phyloP scores from a whole-genome alignment of 2,329 filamentous ascomycete genomes.

The Cladosporium halotolerans region DNA sequence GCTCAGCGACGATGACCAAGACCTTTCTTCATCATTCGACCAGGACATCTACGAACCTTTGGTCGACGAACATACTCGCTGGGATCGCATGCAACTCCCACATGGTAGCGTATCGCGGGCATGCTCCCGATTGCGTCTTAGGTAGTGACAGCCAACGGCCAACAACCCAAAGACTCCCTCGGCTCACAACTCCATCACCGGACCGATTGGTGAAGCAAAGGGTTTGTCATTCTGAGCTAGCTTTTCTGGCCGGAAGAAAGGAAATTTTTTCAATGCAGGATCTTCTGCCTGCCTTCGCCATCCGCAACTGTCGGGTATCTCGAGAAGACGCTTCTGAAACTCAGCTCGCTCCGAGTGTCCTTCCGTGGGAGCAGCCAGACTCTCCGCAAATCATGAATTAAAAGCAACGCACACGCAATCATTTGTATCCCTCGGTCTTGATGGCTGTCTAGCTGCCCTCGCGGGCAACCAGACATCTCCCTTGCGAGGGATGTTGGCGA shows the following conservation, averaged over 20 bases:
- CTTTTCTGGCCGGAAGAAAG: conserved; percentile 3
- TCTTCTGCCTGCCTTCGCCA: conserved; percentile 8
- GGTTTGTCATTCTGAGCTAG: conserved; percentile 10
- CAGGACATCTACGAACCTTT: too few relatives aligned
- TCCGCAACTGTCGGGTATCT: conserved; percentile 11
- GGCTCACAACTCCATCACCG: too few relatives aligned
- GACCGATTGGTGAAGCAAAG: too few relatives aligned
- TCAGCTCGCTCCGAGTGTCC: conserved; percentile 9
- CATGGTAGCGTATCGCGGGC: neutral
- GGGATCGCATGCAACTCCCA: too few relatives aligned
- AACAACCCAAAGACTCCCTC: neutral
- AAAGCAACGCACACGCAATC: neutral
- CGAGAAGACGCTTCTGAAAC: conserved; percentile 3
- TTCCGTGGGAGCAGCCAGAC: conserved; percentile 2
- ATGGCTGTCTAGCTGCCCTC: neutral
- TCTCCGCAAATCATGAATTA: conserved; percentile 13
- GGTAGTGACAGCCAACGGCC: neutral
- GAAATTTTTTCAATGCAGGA: neutral
- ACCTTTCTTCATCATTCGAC: too few relatives aligned
- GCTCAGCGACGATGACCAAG: too few relatives aligned
- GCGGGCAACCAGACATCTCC: neutral
- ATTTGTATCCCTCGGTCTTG: conserved; percentile 12
- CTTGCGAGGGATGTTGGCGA: conserved; percentile 2
- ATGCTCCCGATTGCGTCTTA: neutral
- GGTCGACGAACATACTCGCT: too few relatives aligned